A percentile compares a stretch with the other conserved stretches of the same genome.
phyloP scores from a whole-genome alignment of 164 flowering plant genomes.

The Vitis rotundifolia region DNA sequence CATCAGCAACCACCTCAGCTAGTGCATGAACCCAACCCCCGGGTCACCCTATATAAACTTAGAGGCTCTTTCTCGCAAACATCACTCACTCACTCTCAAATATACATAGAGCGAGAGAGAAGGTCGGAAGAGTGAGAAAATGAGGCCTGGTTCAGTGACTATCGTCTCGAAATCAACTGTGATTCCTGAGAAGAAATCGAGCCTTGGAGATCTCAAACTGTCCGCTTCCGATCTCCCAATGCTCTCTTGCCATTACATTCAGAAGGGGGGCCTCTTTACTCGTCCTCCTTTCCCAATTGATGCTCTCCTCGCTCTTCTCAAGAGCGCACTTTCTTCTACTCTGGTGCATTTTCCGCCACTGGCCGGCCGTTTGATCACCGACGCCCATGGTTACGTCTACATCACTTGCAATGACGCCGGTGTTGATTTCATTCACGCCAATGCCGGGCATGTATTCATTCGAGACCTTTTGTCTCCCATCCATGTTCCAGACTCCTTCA shows the following conservation, averaged over 20 bases:
- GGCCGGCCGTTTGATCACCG: conserved; percentile 58
- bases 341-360: conserved; percentile 64
- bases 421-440: conserved; percentile 46
- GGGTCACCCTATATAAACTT: conserved; percentile 13
- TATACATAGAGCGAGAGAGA: conserved; percentile 1
- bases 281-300: conserved; percentile 26
- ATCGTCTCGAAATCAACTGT: conserved; percentile 41
- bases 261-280: conserved; percentile 54
- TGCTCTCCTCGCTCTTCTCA: conserved; percentile 29
- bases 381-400: conserved; percentile 43
- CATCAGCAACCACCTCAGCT: conserved; percentile 5
- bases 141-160: conserved; percentile 12
- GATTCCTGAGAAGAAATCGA: conserved; percentile 36
- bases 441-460: conserved; percentile 16
- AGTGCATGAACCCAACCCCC: conserved; percentile 26
- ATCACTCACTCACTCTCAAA: conserved; percentile 1
- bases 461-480: conserved; percentile 32
- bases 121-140: conserved; percentile 3
- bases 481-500: conserved; percentile 39
- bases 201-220: conserved; percentile 41
- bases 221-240: conserved; percentile 65
- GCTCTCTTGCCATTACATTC: conserved; percentile 69
- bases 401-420: conserved; percentile 61
- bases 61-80: background rate
- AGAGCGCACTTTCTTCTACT: conserved; percentile 35